Evolutionary conservation across 192 early-diverging fungal species (phyloP).

Genomic region (Diversispora epigaea): DNA sequence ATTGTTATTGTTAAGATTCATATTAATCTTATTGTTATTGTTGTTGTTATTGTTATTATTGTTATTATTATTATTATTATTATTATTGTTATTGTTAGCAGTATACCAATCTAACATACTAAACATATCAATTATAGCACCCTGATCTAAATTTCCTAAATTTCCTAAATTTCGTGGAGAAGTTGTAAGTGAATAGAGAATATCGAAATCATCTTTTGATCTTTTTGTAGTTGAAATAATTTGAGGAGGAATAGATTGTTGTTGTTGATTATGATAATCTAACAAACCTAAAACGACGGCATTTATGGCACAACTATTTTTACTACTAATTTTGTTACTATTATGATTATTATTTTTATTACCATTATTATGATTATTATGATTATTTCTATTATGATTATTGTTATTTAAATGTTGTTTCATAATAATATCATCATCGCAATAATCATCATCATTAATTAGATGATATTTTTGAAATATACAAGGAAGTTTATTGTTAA

Average conservation of each 20-base stretch:
- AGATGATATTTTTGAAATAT: neutral
- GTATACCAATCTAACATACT: conserved; percentile 8
- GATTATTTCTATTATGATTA: too few relatives aligned
- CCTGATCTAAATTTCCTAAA: neutral
- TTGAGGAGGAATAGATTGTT: neutral
- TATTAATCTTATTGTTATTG: too few relatives aligned
- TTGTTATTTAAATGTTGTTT: neutral
- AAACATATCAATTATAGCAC: neutral
- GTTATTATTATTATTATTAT: too few relatives aligned
- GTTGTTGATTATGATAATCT: neutral
- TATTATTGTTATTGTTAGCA: too few relatives aligned
- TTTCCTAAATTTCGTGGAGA: neutral
- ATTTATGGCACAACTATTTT: too few relatives aligned
- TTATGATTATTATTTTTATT: too few relatives aligned
- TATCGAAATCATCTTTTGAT: conserved; percentile 21
- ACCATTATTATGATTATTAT: too few relatives aligned
- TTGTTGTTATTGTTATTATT: too few relatives aligned
- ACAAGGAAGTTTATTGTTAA: neutral
- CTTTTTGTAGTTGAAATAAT: neutral
- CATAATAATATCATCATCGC: neutral
- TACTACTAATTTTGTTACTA: too few relatives aligned
- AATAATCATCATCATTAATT: neutral
- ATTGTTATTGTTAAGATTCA: too few relatives aligned
- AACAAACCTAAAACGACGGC: too few relatives aligned
- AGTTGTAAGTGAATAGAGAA: neutral